Evolutionary conservation across 169 alveolate genomes (phyloP).

Genomic region (Theileria orientalis): DNA sequence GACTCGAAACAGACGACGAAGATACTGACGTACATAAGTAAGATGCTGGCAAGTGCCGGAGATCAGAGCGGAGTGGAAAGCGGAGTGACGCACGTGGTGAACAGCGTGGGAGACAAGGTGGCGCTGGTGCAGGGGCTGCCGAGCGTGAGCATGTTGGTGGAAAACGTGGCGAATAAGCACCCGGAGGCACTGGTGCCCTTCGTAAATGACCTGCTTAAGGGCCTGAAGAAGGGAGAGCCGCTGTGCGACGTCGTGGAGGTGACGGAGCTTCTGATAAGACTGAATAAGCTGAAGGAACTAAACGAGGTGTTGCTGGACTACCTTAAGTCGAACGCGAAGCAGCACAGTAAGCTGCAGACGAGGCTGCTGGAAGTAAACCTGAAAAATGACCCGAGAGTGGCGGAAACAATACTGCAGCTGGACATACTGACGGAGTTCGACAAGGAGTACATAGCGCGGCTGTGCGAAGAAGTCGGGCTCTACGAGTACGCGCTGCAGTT

Average conservation of each 20-base stretch:
- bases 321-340: conserved; percentile 93
- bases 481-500: conserved; percentile 95
- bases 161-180: conserved; percentile 22
- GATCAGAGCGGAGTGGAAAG: neutral
- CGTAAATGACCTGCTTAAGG: conserved; percentile 23
- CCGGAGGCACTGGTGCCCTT: conserved; percentile 18
- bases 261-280: conserved; percentile 72
- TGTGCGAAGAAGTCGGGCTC: conserved; percentile 97
- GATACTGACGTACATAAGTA: conserved; percentile 45
- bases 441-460: conserved; percentile 91
- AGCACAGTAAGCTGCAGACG: conserved; percentile 97
- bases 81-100: conserved; percentile 15
- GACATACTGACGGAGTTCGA: conserved; percentile 96
- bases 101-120: conserved; percentile 43
- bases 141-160: conserved; percentile 60
- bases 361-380: conserved; percentile 95
- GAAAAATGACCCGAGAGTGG: conserved; percentile 90
- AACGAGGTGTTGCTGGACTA: conserved; percentile 97
- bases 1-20: conserved; percentile 87
- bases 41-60: conserved; percentile 12
- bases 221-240: conserved; percentile 61
- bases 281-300: conserved; percentile 91
- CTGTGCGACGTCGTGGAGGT: conserved; percentile 85
- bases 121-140: conserved; percentile 66
- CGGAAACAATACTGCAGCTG: conserved; percentile 93